A percentile compares a stretch with the other conserved stretches of the same genome.
Conservation (phyloP, 2,329 filamentous ascomycete species). For the Hypoxylon sp. region DNA sequence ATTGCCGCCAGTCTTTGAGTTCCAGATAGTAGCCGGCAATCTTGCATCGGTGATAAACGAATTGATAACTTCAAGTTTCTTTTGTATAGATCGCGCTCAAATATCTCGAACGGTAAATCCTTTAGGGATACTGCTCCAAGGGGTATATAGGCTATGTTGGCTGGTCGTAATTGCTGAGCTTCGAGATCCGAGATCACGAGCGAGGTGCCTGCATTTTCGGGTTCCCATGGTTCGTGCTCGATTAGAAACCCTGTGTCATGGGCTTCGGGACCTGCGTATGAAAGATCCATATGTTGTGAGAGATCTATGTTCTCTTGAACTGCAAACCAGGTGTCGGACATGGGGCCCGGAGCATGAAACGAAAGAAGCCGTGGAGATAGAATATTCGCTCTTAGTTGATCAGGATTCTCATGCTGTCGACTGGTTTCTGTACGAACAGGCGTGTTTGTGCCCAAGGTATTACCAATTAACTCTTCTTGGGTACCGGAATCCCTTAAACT, state of each 20-base stretch:
- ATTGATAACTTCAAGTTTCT: neutral
- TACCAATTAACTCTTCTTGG: neutral
- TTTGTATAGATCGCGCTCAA: constrained; percentile 6
- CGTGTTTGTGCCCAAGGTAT: too few relatives aligned
- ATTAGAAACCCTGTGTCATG: neutral
- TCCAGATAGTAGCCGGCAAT: constrained; percentile 3
- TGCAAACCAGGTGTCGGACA: neutral
- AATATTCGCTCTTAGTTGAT: neutral
- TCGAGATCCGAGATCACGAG: too few relatives aligned
- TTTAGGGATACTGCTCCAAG: neutral
- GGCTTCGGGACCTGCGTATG: neutral
- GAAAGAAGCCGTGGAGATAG: neutral
- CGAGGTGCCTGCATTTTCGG: too few relatives aligned
- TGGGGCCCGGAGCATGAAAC: neutral
- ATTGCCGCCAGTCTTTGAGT: neutral
- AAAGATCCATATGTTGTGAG: neutral
- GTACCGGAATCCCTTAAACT: too few relatives aligned
- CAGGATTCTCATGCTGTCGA: neutral
- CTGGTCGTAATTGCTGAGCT: too few relatives aligned
- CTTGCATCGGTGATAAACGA: constrained; percentile 11
- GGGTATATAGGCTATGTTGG: neutral
- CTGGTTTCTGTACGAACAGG: too few relatives aligned
- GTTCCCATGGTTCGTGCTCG: neutral
- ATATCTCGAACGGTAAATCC: constrained; percentile 18
- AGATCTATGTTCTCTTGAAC: neutral